Evolutionary conservation across 441 rosid species (phyloP).

Genomic region (Raphanus hybrid): DNA sequence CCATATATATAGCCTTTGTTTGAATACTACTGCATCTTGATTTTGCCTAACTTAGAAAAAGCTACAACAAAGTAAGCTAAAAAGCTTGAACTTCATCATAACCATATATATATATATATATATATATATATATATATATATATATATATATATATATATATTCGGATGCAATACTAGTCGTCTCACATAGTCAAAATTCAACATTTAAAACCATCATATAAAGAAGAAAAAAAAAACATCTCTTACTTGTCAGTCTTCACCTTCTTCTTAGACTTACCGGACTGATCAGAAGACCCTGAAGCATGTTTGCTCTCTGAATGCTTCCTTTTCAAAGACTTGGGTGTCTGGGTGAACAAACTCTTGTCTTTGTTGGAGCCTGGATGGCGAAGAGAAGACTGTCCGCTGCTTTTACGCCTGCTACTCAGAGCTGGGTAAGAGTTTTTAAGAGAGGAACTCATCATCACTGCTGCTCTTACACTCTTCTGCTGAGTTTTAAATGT

Average conservation of each 20-base stretch:
- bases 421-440: constrained; percentile 40
- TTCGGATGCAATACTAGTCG: no score
- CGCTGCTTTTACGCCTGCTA: constrained; percentile 40
- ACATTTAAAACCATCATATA: constrained; percentile 5
- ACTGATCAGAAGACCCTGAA: constrained; percentile 49
- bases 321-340: constrained; percentile 51
- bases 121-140: not conserved
- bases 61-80: no score
- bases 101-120: not conserved
- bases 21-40: not conserved
- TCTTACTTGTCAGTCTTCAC: constrained; percentile 42
- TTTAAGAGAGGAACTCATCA: constrained; percentile 44
- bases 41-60: no score
- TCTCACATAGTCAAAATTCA: not conserved
- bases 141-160: no score
- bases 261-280: constrained; percentile 49
- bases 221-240: not conserved
- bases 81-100: not conserved
- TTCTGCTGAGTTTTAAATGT: constrained; percentile 38
- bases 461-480: constrained; percentile 40
- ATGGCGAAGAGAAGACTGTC: constrained; percentile 35
- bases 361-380: constrained; percentile 49
- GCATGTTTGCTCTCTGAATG: constrained; percentile 43
- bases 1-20: not conserved
- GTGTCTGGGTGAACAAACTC: constrained; percentile 49